Conservation (phyloP, 169 alveolate species). For the Plasmodium fragile region DNA sequence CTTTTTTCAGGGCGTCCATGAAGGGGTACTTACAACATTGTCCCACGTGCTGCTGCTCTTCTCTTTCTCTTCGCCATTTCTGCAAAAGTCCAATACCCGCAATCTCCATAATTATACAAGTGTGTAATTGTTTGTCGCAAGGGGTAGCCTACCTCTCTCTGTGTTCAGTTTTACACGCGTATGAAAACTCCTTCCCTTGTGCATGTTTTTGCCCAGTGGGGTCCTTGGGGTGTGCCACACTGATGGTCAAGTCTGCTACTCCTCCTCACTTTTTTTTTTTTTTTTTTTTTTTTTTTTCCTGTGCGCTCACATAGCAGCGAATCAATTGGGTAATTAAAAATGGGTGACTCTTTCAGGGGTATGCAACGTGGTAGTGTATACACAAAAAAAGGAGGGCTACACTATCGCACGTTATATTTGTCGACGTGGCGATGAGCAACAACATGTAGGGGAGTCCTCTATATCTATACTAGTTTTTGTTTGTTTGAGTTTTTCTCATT, state of each 20-base stretch:
- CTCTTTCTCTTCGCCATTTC: conserved; percentile 33
- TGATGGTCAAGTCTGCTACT: not conserved
- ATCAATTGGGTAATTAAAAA: not conserved
- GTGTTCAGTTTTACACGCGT: not conserved
- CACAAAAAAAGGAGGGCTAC: not conserved
- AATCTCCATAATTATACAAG: conserved; percentile 50
- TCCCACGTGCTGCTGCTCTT: not conserved
- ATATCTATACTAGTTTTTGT: not conserved
- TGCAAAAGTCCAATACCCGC: conserved; percentile 12
- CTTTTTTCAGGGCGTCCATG: conserved; percentile 8
- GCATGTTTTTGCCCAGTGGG: not conserved
- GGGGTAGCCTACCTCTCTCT: not conserved
- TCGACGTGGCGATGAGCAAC: not conserved
- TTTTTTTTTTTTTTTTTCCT: too few relatives aligned
- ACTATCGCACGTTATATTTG: not conserved
- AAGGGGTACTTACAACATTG: conserved; percentile 2
- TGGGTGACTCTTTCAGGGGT: not conserved
- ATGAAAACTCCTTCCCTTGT: not conserved
- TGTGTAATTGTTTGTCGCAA: not conserved
- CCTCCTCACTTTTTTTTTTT: not conserved
- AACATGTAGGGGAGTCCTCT: not conserved
- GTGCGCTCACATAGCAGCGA: not conserved
- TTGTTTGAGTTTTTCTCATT: not conserved
- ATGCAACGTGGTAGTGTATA: not conserved
- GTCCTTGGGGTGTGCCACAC: not conserved